Conservation (phyloP, 129 eudicot genomes). For the Erigeron canadensis region DNA sequence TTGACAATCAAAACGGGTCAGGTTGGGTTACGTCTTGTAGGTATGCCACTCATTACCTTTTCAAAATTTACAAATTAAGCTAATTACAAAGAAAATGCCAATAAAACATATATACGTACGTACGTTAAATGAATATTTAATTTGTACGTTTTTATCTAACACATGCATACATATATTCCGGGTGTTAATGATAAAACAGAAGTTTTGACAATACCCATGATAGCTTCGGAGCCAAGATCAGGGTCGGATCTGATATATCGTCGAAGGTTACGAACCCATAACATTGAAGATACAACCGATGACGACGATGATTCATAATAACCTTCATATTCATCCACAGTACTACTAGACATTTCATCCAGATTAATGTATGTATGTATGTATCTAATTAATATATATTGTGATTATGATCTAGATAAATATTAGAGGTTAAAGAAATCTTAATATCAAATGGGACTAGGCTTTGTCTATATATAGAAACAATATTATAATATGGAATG, state of each 20-base stretch:
- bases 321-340: conserved; percentile 25
- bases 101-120: not conserved
- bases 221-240: conserved; percentile 28
- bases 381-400: not conserved
- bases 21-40: too few relatives aligned
- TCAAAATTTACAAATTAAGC: too few relatives aligned
- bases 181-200: not conserved
- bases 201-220: conserved; percentile 18
- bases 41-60: too few relatives aligned
- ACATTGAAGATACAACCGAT: conserved; percentile 29
- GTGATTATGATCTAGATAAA: not conserved
- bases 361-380: not conserved
- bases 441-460: too few relatives aligned
- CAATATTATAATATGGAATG: too few relatives aligned
- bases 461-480: too few relatives aligned
- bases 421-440: not conserved
- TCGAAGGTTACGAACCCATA: conserved; percentile 45
- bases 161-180: not conserved
- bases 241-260: conserved; percentile 31
- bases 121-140: too few relatives aligned
- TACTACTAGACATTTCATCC: conserved; percentile 23
- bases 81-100: too few relatives aligned
- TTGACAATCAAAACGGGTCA: too few relatives aligned
- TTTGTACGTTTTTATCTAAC: too few relatives aligned
- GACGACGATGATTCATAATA: conserved; percentile 13